A percentile compares a stretch with the other conserved stretches of the same genome.
Evolutionary conservation across 2,329 filamentous ascomycete genomes (phyloP).

Genomic region (Malbranchea zuffiana): DNA sequence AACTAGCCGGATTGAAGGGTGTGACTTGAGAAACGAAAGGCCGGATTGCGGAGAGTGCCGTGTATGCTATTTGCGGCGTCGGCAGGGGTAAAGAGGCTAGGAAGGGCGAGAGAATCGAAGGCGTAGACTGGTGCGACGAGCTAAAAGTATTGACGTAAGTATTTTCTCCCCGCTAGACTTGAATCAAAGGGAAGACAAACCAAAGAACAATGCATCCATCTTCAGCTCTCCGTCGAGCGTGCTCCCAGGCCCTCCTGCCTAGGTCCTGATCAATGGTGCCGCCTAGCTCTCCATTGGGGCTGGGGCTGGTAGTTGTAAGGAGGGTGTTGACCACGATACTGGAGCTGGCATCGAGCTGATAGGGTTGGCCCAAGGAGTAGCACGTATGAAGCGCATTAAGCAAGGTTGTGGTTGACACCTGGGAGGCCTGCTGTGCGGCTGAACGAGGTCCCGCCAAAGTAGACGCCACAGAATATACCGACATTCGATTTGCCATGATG

Average conservation of each 20-base stretch:
- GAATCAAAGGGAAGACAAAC: conserved; percentile 41
- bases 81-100: conserved; percentile 68
- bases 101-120: conserved; percentile 73
- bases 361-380: conserved; percentile 72
- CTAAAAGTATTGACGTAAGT: conserved; percentile 35
- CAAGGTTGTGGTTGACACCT: conserved; percentile 85
- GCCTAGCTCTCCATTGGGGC: conserved; percentile 57
- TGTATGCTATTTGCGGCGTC: conserved; percentile 64
- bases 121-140: conserved; percentile 78
- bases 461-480: conserved; percentile 51
- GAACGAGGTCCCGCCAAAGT: conserved; percentile 44
- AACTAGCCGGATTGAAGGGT: conserved; percentile 74
- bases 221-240: conserved; percentile 84
- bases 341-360: conserved; percentile 76
- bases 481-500: conserved; percentile 50
- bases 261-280: conserved; percentile 72
- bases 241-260: conserved; percentile 82
- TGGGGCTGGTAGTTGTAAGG: conserved; percentile 66
- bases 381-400: conserved; percentile 85
- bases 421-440: conserved; percentile 57
- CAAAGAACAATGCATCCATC: conserved; percentile 86
- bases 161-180: no score
- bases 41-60: conserved; percentile 66
- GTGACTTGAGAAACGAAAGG: conserved; percentile 84
- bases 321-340: conserved; percentile 93